Evolutionary conservation across 2,329 filamentous ascomycete genomes (phyloP), one percentile per base, ranked within the genome.

Genomic region (Huntiella omanensis): DNA sequence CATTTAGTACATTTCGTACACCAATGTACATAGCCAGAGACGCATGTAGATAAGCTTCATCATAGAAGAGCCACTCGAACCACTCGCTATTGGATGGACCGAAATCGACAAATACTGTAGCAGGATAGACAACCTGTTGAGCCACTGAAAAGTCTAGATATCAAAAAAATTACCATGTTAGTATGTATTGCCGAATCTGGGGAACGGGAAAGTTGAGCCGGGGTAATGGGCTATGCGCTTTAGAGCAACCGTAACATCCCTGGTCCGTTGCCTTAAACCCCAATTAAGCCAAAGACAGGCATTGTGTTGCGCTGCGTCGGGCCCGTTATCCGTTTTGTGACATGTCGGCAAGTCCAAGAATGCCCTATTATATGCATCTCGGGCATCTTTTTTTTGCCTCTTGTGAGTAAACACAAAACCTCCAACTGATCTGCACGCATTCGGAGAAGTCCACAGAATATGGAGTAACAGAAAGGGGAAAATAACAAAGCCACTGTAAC

Each of bases 101-200:
- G 10, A 49, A 49, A 36, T 49, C 48, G 17, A 49, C 48, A 43
- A 49, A 49, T 5, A 49, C 37, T 4, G 43, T 49, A 12, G 48
- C 44, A 7, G 48, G 48, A 32, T 49, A 49, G 7, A 49, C 44
- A 33, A 49, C 46, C 28, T 49, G 48, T 17, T 49, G 48, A 8
- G 48, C 48, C 4, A 49, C 48, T 3, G 43, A 43, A 40, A 49
- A 49, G 44, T 46, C 46, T 48, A 44, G 17, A 36, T 5, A 8
- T 28, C 19, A 38, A 43, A 33, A 43, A 15, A 16, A 15, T 38
- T 38, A 43, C 19, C 19, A n/a, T 2, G 8, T 19, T 16, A 39
- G 12, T 5, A 45, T 32, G 12, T 5, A 45, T 32, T 10, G 22
- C 6, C 22, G 22, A 28, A 28, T 17, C 17, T 22, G 8, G 22